phyloP scores from a whole-genome alignment of 2,329 filamentous ascomycete species.

The Nemania sp. region DNA sequence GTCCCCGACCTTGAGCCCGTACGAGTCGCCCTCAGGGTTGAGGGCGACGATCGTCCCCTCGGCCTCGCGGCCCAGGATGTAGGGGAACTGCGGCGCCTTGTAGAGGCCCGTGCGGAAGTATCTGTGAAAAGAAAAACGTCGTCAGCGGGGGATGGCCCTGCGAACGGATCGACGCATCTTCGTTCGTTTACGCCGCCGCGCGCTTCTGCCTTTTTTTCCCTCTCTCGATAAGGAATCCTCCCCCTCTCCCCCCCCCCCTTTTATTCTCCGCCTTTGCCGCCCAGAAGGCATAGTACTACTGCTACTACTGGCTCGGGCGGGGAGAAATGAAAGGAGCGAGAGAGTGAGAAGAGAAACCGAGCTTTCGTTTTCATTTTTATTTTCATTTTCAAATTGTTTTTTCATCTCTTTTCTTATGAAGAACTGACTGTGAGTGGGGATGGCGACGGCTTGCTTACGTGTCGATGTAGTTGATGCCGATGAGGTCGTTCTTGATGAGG shows the following conservation, averaged over 20 bases:
- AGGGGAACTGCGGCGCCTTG: constrained; percentile 67
- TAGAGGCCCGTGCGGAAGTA: constrained; percentile 91
- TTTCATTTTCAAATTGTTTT: too few relatives aligned
- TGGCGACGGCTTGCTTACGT: constrained; percentile 53
- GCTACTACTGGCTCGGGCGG: too few relatives aligned
- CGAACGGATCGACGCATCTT: too few relatives aligned
- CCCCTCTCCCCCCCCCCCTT: background rate
- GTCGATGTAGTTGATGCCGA: constrained; percentile 89
- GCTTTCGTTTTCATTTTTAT: too few relatives aligned
- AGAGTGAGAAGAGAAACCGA: too few relatives aligned
- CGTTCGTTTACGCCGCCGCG: background rate
- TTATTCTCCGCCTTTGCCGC: too few relatives aligned
- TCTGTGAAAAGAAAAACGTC: constrained; percentile 44
- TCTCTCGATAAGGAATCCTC: background rate
- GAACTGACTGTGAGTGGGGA: background rate
- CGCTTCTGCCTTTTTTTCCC: background rate
- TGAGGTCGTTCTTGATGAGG: constrained; percentile 78
- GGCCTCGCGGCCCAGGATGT: constrained; percentile 79
- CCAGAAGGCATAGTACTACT: too few relatives aligned
- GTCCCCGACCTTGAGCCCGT: constrained; percentile 67
- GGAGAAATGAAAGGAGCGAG: too few relatives aligned
- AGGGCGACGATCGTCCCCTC: constrained; percentile 70
- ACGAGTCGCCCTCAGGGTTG: constrained; percentile 55
- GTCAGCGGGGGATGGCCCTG: constrained; percentile 1
- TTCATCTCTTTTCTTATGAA: too few relatives aligned